These are phyloP conservation scores for Glycine soja DNA, from an alignment of 306 rosid species.

Conservation along the genomic window DNA sequence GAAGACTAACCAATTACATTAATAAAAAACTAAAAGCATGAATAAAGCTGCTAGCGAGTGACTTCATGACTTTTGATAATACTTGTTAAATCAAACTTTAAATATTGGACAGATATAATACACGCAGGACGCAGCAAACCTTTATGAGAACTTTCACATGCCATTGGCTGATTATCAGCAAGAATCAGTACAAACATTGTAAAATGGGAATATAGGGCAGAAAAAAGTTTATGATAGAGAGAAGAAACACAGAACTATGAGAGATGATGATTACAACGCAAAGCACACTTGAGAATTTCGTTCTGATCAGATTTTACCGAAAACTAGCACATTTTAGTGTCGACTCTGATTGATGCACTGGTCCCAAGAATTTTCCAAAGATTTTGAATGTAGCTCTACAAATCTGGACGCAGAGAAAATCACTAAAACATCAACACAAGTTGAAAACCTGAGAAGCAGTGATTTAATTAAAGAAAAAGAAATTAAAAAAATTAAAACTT, in stretches of 20 bases:
- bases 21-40: slow-evolving; percentile 23
- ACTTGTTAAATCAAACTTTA: slow-evolving; percentile 51
- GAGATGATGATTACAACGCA: slow-evolving; percentile 53
- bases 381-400: slow-evolving; percentile 53
- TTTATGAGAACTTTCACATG: slow-evolving; percentile 52
- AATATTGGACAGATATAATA: slow-evolving; percentile 46
- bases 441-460: not conserved
- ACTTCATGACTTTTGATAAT: slow-evolving; percentile 40
- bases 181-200: slow-evolving; percentile 52
- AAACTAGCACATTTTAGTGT: slow-evolving; percentile 46
- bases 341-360: slow-evolving; percentile 49
- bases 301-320: slow-evolving; percentile 52
- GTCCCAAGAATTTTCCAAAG: slow-evolving; percentile 53
- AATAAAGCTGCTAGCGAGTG: slow-evolving; percentile 42
- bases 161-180: slow-evolving; percentile 53
- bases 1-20: slow-evolving; percentile 35
- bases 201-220: slow-evolving; percentile 54
- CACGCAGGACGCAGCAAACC: slow-evolving; percentile 43
- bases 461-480: slow-evolving; percentile 10
- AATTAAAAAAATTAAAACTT: not conserved
- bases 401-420: slow-evolving; percentile 41
- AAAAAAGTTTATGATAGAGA: slow-evolving; percentile 48
- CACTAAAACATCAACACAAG: not conserved
- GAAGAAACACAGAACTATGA: slow-evolving; percentile 47
- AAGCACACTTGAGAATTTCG: slow-evolving; percentile 47